These are phyloP conservation scores for Raffaelea arxii DNA, from an alignment of 2,329 filamentous ascomycete genomes.

Conservation along the genomic window DNA sequence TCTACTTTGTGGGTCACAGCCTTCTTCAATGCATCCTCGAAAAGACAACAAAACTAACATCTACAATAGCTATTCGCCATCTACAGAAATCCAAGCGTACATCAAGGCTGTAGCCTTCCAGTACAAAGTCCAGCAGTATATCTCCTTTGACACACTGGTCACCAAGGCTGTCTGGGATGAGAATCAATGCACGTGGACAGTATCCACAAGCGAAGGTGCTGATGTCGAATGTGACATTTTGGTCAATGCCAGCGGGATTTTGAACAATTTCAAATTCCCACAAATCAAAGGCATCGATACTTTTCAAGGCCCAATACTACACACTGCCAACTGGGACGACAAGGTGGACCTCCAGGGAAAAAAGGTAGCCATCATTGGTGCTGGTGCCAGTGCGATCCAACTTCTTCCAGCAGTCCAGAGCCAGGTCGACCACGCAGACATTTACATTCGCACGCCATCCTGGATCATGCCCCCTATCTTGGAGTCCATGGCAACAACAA, in stretches of 20 bases:
- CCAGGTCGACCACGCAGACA: neutral
- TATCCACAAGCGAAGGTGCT: too few relatives aligned
- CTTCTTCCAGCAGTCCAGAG: neutral
- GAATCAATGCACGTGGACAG: too few relatives aligned
- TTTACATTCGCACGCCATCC: neutral
- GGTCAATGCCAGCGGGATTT: neutral
- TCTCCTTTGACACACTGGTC: too few relatives aligned
- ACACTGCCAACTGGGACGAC: neutral
- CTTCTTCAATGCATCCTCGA: neutral
- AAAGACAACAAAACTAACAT: neutral
- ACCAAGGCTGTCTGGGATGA: too few relatives aligned
- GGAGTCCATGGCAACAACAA: neutral
- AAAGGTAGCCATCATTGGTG: neutral
- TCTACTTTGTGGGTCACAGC: neutral
- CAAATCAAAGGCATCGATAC: neutral
- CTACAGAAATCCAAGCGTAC: neutral
- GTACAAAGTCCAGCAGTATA: neutral
- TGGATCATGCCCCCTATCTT: neutral
- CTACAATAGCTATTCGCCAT: neutral
- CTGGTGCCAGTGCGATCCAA: neutral
- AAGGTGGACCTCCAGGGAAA: neutral
- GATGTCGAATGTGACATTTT: too few relatives aligned
- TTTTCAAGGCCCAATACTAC: neutral
- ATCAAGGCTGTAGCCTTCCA: neutral
- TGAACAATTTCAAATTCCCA: neutral